Percentiles rank a stretch among this genome's conserved stretches.
These are phyloP conservation scores for Chlorella sp. DNA, from an alignment of 139 green algal species.

Conservation along the genomic window DNA sequence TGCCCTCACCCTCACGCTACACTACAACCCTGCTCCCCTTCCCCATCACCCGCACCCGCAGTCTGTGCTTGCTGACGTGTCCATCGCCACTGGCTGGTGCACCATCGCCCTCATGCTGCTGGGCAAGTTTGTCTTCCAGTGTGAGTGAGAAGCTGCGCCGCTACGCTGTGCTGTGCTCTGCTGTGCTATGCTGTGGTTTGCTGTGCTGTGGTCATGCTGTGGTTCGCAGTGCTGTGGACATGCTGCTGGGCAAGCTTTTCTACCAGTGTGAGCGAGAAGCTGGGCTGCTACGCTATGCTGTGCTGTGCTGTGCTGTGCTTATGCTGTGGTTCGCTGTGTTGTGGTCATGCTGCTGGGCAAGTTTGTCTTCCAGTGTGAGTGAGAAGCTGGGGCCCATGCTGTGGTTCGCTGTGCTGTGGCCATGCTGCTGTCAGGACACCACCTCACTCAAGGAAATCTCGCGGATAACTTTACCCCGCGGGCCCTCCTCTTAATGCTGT, in stretches of 20 bases:
- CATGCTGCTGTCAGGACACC: too few species aligned
- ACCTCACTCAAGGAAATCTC: too few species aligned
- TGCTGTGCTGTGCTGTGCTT: too few species aligned
- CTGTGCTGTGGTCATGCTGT: too few species aligned
- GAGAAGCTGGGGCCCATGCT: background rate
- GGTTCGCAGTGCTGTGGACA: too few species aligned
- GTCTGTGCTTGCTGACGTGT: conserved; percentile 81
- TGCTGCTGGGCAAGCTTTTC: conserved; percentile 79
- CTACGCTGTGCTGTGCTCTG: background rate
- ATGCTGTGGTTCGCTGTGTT: too few species aligned
- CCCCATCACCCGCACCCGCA: conserved; percentile 38
- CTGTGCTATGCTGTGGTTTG: too few species aligned
- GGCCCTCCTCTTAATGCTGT: too few species aligned
- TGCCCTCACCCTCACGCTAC: background rate
- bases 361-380: conserved; percentile 79
- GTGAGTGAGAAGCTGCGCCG: conserved; percentile 23
- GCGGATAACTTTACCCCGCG: too few species aligned
- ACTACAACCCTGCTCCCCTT: background rate
- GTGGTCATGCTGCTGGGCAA: conserved; percentile 83
- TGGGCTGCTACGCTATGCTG: background rate
- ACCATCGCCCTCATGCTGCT: conserved; percentile 86
- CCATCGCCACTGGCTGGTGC: conserved; percentile 74
- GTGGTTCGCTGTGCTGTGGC: too few species aligned
- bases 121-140: conserved; percentile 81
- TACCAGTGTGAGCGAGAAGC: conserved; percentile 63